These are phyloP conservation scores for Mycosphaerella arachidis DNA, from an alignment of 2,329 filamentous ascomycete genomes.

Conservation along the genomic window DNA sequence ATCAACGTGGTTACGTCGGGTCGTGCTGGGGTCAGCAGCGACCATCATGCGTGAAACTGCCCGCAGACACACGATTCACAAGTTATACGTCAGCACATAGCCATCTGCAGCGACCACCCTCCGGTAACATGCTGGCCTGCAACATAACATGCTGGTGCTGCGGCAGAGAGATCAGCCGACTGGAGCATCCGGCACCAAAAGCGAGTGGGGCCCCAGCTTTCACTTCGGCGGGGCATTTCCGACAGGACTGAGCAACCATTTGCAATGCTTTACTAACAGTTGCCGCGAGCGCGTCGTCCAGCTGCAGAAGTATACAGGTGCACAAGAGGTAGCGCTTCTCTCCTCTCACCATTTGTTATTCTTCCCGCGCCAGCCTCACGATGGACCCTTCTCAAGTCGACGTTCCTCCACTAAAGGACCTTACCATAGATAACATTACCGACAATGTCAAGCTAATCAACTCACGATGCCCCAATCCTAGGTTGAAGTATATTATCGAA, in stretches of 20 bases:
- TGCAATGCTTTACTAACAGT: slow-evolving; percentile 10
- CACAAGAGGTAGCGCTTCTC: neutral
- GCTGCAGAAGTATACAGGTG: neutral
- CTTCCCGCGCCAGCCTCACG: neutral
- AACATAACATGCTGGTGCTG: neutral
- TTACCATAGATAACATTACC: slow-evolving; percentile 77
- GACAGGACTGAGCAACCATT: slow-evolving; percentile 13
- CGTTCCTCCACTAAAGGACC: slow-evolving; percentile 58
- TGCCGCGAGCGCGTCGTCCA: neutral
- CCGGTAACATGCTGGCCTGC: neutral
- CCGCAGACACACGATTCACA: too few relatives aligned
- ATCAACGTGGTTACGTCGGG: neutral
- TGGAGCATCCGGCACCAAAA: slow-evolving; percentile 8
- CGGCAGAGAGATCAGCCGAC: slow-evolving; percentile 10
- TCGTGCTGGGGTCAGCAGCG: neutral
- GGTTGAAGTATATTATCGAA: slow-evolving; percentile 68
- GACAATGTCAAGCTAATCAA: slow-evolving; percentile 72
- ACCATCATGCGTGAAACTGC: too few relatives aligned
- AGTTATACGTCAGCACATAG: too few relatives aligned
- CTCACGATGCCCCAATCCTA: slow-evolving; percentile 59
- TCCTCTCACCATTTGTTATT: neutral
- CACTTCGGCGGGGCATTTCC: slow-evolving; percentile 15
- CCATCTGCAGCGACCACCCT: neutral
- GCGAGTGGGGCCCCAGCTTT: neutral
- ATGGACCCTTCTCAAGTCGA: slow-evolving; percentile 45